A percentile compares a stretch with the other conserved stretches of the same genome.
Evolutionary conservation across 1,284 basidiomycete species (phyloP).

Genomic region (Fistulinella staudtii): DNA sequence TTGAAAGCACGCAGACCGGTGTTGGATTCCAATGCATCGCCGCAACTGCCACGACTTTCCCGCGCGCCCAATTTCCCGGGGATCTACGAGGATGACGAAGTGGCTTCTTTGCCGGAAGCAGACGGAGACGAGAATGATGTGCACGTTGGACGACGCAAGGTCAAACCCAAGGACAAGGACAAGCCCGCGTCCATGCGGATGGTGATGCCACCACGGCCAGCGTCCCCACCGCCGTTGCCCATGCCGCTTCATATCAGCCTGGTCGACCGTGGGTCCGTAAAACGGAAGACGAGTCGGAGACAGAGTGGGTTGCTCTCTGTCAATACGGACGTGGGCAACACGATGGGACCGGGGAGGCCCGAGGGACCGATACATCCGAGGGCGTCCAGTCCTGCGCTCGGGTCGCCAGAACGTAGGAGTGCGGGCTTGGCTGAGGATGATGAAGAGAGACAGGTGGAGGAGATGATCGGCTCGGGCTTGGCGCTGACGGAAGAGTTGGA

Average conservation of each 20-base stretch:
- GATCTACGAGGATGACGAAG: slow-evolving; percentile 66
- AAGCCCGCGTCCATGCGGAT: slow-evolving; percentile 40
- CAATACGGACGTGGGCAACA: slow-evolving; percentile 19
- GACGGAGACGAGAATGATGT: slow-evolving; percentile 39
- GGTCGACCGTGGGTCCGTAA: slow-evolving; percentile 33
- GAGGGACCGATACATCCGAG: slow-evolving; percentile 42
- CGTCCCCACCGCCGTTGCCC: slow-evolving; percentile 32
- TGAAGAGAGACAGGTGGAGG: slow-evolving; percentile 42
- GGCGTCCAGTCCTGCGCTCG: slow-evolving; percentile 61
- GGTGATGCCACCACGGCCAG: slow-evolving; percentile 41
- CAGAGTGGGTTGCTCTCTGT: slow-evolving; percentile 63
- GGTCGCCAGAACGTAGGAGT: slow-evolving; percentile 55
- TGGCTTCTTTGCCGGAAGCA: slow-evolving; percentile 38
- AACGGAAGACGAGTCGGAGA: slow-evolving; percentile 53
- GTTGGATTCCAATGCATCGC: slow-evolving; percentile 43
- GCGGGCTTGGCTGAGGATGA: slow-evolving; percentile 55
- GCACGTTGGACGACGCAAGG: slow-evolving; percentile 31
- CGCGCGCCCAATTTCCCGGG: slow-evolving; percentile 61
- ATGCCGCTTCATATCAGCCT: slow-evolving; percentile 32
- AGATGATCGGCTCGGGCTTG: slow-evolving; percentile 16
- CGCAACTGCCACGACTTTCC: slow-evolving; percentile 55
- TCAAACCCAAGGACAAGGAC: slow-evolving; percentile 39
- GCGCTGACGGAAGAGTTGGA: slow-evolving; percentile 17
- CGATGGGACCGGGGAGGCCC: slow-evolving; percentile 20
- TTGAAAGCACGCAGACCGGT: slow-evolving; percentile 43